A percentile compares a stretch with the other conserved stretches of the same genome.
Evolutionary conservation across 371 early-diverging fungal genomes (phyloP).

Genomic region (Mucor saturninus): DNA sequence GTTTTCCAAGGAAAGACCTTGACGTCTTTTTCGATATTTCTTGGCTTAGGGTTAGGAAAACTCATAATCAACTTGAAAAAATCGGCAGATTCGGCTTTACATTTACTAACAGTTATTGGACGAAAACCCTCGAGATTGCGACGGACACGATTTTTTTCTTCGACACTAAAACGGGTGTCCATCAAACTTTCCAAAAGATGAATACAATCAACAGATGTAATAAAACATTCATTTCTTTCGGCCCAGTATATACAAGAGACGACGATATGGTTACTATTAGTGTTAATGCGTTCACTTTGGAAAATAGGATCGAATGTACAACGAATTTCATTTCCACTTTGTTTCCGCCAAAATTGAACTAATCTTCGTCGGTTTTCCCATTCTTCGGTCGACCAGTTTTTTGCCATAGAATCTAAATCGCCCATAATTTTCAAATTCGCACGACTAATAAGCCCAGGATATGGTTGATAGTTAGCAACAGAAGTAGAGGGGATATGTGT

Average conservation of each 20-base stretch:
- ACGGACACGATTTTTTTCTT: slow-evolving; percentile 86
- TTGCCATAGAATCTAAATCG: slow-evolving; percentile 59
- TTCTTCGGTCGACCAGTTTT: slow-evolving; percentile 63
- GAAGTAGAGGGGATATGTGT: slow-evolving; percentile 19
- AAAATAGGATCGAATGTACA: slow-evolving; percentile 64
- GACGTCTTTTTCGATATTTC: slow-evolving; percentile 88
- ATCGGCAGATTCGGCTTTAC: slow-evolving; percentile 71
- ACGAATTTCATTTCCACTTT: slow-evolving; percentile 55
- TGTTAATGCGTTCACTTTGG: slow-evolving; percentile 23
- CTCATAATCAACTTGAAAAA: slow-evolving; percentile 85
- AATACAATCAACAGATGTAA: slow-evolving; percentile 84
- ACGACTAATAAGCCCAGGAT: slow-evolving; percentile 65
- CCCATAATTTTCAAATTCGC: slow-evolving; percentile 66
- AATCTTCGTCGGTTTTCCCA: slow-evolving; percentile 64
- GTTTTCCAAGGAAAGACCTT: slow-evolving; percentile 84
- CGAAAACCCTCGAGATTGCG: slow-evolving; percentile 85
- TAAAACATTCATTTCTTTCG: slow-evolving; percentile 72
- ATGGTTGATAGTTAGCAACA: slow-evolving; percentile 48
- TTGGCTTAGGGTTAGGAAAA: slow-evolving; percentile 82
- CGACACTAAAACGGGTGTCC: slow-evolving; percentile 77
- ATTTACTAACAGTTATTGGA: slow-evolving; percentile 79
- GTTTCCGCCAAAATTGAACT: slow-evolving; percentile 75
- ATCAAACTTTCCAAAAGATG: slow-evolving; percentile 77
- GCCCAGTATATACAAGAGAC: slow-evolving; percentile 87
- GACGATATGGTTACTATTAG: slow-evolving; percentile 21